phyloP scores from a whole-genome alignment of 441 rosid species.

The Melastoma candidum region DNA sequence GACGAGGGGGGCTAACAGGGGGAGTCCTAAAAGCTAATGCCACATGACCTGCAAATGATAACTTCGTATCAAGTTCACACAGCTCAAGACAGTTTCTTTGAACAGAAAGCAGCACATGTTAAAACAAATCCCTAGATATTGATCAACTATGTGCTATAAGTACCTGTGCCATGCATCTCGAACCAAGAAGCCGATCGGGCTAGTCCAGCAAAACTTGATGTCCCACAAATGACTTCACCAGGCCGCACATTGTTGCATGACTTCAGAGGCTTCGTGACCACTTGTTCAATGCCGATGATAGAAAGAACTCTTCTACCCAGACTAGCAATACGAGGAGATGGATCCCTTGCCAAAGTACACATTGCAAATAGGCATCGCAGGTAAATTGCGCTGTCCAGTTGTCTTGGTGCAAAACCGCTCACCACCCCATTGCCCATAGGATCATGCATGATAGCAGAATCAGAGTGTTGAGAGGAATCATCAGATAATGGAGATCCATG shows the following conservation, averaged over 20 bases:
- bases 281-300: conserved; percentile 89
- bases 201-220: conserved; percentile 60
- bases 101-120: too few relatives aligned
- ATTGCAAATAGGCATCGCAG: conserved; percentile 74
- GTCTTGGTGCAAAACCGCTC: conserved; percentile 50
- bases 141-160: neutral
- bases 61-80: neutral
- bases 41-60: conserved; percentile 62
- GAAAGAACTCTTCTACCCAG: conserved; percentile 84
- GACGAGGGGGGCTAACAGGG: conserved; percentile 97
- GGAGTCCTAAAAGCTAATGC: conserved; percentile 94
- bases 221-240: conserved; percentile 45
- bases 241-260: conserved; percentile 31
- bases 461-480: conserved; percentile 95
- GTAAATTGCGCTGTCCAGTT: conserved; percentile 73
- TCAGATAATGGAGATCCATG: conserved; percentile 96
- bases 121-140: neutral
- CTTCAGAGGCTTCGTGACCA: conserved; percentile 60
- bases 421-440: conserved; percentile 72
- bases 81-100: too few relatives aligned
- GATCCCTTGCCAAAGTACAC: conserved; percentile 89
- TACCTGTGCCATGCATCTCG: conserved; percentile 82
- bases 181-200: conserved; percentile 96
- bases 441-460: conserved; percentile 76
- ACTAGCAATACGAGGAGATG: conserved; percentile 81